Evolutionary conservation across 1,284 basidiomycete species (phyloP), one percentile per base, ranked within the genome.

Genomic region (Agroathelia rolfsii): DNA sequence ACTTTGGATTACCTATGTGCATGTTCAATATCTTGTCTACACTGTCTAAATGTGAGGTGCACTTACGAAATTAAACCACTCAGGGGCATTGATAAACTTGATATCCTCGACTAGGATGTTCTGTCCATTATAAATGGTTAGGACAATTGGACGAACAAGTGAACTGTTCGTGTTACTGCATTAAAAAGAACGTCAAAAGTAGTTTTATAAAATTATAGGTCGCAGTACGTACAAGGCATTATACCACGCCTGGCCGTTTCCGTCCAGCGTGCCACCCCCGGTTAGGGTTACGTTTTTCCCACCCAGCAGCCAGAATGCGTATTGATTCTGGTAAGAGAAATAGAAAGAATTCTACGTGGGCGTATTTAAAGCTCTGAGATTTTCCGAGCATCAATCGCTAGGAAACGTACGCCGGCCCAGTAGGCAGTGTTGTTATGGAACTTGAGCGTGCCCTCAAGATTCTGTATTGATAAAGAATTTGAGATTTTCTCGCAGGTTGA

Each of bases 261-360:
- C 73, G 45, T 76, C 72, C 7, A 76, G 52, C 1, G 67, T 72
- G 15, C 72, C 73, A 34, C 72, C 72, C 3, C 73, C 75, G 38
- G 69, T 64, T 16, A 80, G 45, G 5, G 59, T 43, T 28, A 80
- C 59, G 36, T 77, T 72, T 23, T 60, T 53, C 2, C 78, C 76
- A 22, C 70, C 70, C 5, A 80, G 55, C n/a, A 76, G 53, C 75
- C 75, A 78, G 46, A 72, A 75, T 1, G 75, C 71, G 8, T 69
- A 59, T 41, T 70, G 68, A 3, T 64, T 66, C 47, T 78, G 72
- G 55, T 70, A 73, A 6, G 63, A 51, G 35, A 74, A 66, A 32
- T 57, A 59, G 46, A 73, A 73, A 6, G 55, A 66, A 37, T 73
- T 71, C 63, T 68, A n/a, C n/a, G n/a, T n/a, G n/a, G n/a, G n/a